Conservation (phyloP, 2,329 filamentous ascomycete genomes). For the Colletotrichum sp. region DNA sequence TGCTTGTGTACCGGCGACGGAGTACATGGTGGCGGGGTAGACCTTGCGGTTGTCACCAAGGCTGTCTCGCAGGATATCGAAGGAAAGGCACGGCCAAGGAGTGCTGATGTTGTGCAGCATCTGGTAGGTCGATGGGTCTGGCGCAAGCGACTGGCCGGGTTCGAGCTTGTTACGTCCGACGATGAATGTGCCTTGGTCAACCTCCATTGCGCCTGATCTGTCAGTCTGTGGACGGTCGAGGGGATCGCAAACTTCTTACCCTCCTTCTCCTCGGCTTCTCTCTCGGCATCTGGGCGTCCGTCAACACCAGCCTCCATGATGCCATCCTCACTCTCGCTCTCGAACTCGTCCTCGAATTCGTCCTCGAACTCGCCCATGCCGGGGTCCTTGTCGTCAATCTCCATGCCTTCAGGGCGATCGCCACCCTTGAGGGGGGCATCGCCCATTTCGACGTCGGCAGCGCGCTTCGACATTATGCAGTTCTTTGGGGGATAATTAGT, state of each 20-base stretch:
- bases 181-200: conserved; percentile 95
- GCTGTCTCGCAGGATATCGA: conserved; percentile 86
- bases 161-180: conserved; percentile 92
- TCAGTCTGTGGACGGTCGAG: neutral
- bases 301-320: conserved; percentile 94
- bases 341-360: conserved; percentile 91
- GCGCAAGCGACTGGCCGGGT: conserved; percentile 87
- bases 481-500: neutral
- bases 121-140: conserved; percentile 93
- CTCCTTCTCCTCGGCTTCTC: conserved; percentile 85
- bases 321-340: conserved; percentile 89
- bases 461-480: conserved; percentile 63
- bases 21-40: conserved; percentile 96
- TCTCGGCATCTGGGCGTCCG: conserved; percentile 87
- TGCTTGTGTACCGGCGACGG: conserved; percentile 93
- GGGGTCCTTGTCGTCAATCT: conserved; percentile 63
- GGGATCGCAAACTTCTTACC: conserved; percentile 43
- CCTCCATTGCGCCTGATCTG: conserved; percentile 77
- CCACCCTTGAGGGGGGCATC: conserved; percentile 63
- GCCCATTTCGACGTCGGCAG: conserved; percentile 54
- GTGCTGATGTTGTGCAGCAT: conserved; percentile 96
- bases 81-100: conserved; percentile 96
- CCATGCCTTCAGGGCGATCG: conserved; percentile 67
- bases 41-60: conserved; percentile 88
- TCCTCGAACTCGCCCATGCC: conserved; percentile 86